phyloP scores from a whole-genome alignment of 306 rosid genomes.

The Lathyrus sativus region DNA sequence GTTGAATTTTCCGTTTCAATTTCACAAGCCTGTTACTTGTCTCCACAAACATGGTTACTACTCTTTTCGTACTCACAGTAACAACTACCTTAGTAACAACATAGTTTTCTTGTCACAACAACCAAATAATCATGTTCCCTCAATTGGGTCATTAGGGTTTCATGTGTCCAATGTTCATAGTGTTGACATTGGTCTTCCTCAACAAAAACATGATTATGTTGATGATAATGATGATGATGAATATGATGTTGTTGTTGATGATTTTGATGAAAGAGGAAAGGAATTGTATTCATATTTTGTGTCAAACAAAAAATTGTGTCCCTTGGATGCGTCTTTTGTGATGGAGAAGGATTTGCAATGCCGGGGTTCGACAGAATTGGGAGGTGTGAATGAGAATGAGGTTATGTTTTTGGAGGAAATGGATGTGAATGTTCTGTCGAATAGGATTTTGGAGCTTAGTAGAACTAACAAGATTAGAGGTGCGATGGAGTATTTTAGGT shows the following conservation, averaged over 20 bases:
- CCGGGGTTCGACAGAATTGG: slow-evolving; percentile 26
- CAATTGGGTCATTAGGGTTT: slow-evolving; percentile 42
- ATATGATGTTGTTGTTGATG: neutral
- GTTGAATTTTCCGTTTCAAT: slow-evolving; percentile 45
- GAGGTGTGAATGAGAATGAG: slow-evolving; percentile 42
- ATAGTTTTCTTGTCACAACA: slow-evolving; percentile 45
- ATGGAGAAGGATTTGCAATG: slow-evolving; percentile 43
- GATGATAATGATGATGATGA: neutral
- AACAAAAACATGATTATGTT: slow-evolving; percentile 22
- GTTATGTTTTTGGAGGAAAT: slow-evolving; percentile 63
- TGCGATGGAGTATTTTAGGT: slow-evolving; percentile 72
- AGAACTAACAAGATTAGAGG: slow-evolving; percentile 75
- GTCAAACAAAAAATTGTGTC: slow-evolving; percentile 44
- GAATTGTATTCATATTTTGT: slow-evolving; percentile 37
- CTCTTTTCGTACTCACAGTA: slow-evolving; percentile 33
- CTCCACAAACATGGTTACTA: slow-evolving; percentile 21
- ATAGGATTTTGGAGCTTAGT: slow-evolving; percentile 74
- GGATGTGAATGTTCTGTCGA: slow-evolving; percentile 62
- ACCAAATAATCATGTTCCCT: slow-evolving; percentile 35
- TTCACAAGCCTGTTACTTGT: slow-evolving; percentile 36
- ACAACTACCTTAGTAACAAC: slow-evolving; percentile 9
- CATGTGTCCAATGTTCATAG: slow-evolving; percentile 36
- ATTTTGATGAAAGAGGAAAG: slow-evolving; percentile 28
- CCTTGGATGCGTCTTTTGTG: slow-evolving; percentile 47
- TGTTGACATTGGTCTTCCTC: slow-evolving; percentile 34